Evolutionary conservation across 352 stramenopile species (phyloP).

Genomic region (Phytopythium montanum): DNA sequence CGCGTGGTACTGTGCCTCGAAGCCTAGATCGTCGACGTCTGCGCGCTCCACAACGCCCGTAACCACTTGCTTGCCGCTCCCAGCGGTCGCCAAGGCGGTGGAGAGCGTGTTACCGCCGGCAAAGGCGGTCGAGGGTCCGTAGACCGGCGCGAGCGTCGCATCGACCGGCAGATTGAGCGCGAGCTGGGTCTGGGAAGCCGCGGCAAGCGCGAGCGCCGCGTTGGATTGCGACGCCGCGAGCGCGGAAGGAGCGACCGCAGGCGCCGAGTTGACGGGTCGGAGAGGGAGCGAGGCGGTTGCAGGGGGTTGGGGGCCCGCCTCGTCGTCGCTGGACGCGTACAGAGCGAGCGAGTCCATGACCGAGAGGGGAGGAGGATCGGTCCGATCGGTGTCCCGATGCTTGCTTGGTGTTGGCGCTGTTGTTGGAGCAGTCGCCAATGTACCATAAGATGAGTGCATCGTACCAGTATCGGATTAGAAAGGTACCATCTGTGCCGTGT

Average conservation of each 20-base stretch:
- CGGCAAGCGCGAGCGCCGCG: conserved; percentile 34
- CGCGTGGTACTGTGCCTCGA: conserved; percentile 80
- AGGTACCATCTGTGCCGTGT: background rate
- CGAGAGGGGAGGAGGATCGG: too few relatives aligned
- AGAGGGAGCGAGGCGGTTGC: conserved; percentile 8
- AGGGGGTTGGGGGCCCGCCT: conserved; percentile 5
- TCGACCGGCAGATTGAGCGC: conserved; percentile 64
- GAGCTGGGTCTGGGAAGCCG: conserved; percentile 37
- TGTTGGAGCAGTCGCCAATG: too few relatives aligned
- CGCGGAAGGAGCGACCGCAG: conserved; percentile 23
- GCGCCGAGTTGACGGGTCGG: conserved; percentile 53
- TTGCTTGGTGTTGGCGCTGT: too few relatives aligned
- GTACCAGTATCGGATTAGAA: background rate
- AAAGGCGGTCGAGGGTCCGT: conserved; percentile 28
- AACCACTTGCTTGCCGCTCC: conserved; percentile 67
- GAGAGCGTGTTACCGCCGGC: conserved; percentile 2
- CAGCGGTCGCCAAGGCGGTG: conserved; percentile 23
- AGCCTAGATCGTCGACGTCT: conserved; percentile 72
- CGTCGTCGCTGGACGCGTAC: conserved; percentile 53
- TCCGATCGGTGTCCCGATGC: too few relatives aligned
- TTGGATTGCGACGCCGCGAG: conserved; percentile 25
- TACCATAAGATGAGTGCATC: too few relatives aligned
- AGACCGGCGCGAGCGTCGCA: conserved; percentile 49
- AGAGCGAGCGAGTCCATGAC: conserved; percentile 42
- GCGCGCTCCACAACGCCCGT: conserved; percentile 74